Conservation (phyloP, 2,329 filamentous ascomycete species). For the Thielaviopsis populi region DNA sequence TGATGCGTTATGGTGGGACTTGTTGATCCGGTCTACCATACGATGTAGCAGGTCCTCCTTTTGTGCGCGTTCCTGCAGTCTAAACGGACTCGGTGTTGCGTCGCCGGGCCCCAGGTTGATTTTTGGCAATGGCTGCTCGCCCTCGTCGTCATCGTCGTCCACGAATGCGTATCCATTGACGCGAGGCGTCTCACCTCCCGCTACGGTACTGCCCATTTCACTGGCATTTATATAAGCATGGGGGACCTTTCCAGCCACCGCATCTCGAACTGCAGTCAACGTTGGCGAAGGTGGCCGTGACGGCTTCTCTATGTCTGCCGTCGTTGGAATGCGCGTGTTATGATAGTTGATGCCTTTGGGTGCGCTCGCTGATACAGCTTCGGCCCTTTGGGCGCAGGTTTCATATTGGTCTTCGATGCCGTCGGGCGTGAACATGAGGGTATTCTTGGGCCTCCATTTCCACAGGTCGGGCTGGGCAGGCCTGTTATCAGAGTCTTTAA, state of each 20-base stretch:
- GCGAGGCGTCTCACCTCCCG: constrained; percentile 56
- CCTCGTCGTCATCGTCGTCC: constrained; percentile 52
- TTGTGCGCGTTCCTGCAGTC: constrained; percentile 55
- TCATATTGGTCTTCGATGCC: constrained; percentile 42
- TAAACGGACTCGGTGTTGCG: constrained; percentile 63
- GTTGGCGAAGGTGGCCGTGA: constrained; percentile 58
- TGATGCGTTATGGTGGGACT: constrained; percentile 50
- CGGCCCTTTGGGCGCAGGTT: constrained; percentile 53
- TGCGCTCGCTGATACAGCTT: constrained; percentile 54
- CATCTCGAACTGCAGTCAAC: constrained; percentile 68
- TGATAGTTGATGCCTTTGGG: constrained; percentile 66
- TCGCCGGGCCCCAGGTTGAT: constrained; percentile 46
- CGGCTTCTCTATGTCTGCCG: constrained; percentile 25
- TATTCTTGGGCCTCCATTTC: constrained; percentile 60
- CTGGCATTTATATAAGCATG: constrained; percentile 46
- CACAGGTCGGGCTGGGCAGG: constrained; percentile 66
- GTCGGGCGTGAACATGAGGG: constrained; percentile 71
- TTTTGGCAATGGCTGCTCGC: constrained; percentile 22
- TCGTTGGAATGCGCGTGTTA: constrained; percentile 51
- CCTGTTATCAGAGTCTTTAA: constrained; percentile 52
- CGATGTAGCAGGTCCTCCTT: constrained; percentile 71
- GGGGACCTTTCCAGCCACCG: constrained; percentile 59
- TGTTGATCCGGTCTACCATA: constrained; percentile 70
- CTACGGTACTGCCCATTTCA: constrained; percentile 25
- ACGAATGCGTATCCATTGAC: constrained; percentile 94